These are phyloP conservation scores for Gossypium herbaceum DNA, from an alignment of 345 rosid genomes.

Conservation along the genomic window DNA sequence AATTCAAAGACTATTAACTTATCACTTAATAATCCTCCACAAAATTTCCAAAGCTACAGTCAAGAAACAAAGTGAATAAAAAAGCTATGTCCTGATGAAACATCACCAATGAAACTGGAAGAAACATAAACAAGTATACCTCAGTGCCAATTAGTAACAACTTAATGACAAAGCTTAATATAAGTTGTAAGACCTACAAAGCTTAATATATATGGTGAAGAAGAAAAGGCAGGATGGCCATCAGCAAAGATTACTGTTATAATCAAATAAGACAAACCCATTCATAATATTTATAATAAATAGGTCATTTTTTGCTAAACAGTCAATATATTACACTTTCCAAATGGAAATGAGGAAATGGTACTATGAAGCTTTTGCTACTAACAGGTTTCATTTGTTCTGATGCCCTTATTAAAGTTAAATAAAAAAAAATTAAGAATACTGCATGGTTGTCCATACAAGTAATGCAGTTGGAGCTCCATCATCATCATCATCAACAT, in stretches of 20 bases:
- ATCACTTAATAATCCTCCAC: neutral
- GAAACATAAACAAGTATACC: neutral
- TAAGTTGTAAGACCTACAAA: neutral
- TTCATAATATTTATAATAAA: neutral
- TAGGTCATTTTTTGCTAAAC: neutral
- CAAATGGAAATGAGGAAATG: neutral
- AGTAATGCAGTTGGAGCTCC: constrained; percentile 42
- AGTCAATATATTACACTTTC: neutral
- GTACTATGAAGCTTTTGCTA: neutral
- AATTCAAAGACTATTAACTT: neutral
- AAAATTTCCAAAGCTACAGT: neutral
- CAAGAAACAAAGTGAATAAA: neutral
- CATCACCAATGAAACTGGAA: neutral
- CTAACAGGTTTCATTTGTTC: neutral
- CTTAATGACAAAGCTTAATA: neutral
- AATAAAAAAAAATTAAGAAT: constrained; percentile 7
- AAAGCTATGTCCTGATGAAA: neutral
- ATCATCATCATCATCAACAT: constrained; percentile 44
- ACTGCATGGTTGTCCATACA: constrained; percentile 35
- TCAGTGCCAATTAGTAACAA: neutral
- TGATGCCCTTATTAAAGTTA: neutral
- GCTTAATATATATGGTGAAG: neutral
- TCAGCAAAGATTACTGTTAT: neutral
- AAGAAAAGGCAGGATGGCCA: neutral
- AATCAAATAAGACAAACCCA: neutral